A percentile compares a stretch with the other conserved stretches of the same genome.
Conservation (phyloP, 2,329 filamentous ascomycete species). For the Ascochyta clinopodiicola region DNA sequence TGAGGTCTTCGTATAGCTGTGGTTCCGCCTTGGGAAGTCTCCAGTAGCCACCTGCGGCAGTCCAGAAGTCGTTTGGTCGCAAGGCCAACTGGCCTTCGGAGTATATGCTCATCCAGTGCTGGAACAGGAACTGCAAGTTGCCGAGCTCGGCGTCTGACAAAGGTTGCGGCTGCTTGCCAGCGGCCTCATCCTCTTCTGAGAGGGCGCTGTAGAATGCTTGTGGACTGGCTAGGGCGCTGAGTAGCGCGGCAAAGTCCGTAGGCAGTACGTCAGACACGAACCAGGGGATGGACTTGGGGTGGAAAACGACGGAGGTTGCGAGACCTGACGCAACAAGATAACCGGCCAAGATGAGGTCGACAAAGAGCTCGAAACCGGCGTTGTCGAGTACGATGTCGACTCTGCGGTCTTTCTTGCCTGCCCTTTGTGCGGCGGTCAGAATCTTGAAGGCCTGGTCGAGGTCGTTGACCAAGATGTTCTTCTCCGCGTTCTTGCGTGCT, state of each 20-base stretch:
- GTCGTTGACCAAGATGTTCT: slow-evolving; percentile 92
- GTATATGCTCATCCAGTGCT: slow-evolving; percentile 80
- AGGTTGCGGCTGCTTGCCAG: slow-evolving; percentile 63
- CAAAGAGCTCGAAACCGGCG: slow-evolving; percentile 95
- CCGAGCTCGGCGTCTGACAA: slow-evolving; percentile 71
- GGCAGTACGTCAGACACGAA: slow-evolving; percentile 96
- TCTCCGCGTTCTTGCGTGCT: slow-evolving; percentile 83
- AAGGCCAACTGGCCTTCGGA: slow-evolving; percentile 83
- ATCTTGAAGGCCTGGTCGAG: slow-evolving; percentile 73
- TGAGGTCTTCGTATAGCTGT: slow-evolving; percentile 76
- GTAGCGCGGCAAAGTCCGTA: slow-evolving; percentile 80
- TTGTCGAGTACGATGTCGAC: slow-evolving; percentile 98
- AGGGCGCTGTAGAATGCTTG: slow-evolving; percentile 78
- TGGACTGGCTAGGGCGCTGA: slow-evolving; percentile 79
- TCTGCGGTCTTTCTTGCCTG: slow-evolving; percentile 69
- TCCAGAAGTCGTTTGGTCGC: slow-evolving; percentile 91
- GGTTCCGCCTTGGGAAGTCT: slow-evolving; percentile 74
- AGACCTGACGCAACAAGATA: slow-evolving; percentile 86
- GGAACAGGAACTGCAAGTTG: slow-evolving; percentile 78
- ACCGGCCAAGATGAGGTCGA: slow-evolving; percentile 89
- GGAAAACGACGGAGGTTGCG: slow-evolving; percentile 84
- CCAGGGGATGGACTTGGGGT: slow-evolving; percentile 96
- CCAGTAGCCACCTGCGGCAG: slow-evolving; percentile 86
- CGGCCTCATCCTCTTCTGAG: slow-evolving; percentile 67
- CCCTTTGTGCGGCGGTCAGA: slow-evolving; percentile 69